phyloP scores from a whole-genome alignment of 352 stramenopile genomes.

The Globisporangium paroecandrum region DNA sequence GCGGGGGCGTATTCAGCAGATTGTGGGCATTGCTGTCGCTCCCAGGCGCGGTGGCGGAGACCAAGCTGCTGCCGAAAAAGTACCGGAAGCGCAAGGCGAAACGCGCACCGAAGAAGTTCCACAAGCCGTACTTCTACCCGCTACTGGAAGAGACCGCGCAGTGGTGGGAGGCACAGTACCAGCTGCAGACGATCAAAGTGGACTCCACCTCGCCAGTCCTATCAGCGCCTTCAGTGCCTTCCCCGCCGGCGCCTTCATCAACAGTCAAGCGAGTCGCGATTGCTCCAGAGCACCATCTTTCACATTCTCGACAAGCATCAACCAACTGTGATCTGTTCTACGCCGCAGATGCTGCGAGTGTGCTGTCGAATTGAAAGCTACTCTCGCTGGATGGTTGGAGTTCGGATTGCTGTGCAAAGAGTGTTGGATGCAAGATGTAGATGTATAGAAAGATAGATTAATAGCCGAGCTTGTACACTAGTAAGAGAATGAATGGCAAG shows the following conservation, averaged over 20 bases:
- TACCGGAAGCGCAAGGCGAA: background rate
- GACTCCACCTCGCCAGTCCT: background rate
- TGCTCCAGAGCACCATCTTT: background rate
- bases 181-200: slow-evolving; percentile 13
- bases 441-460: background rate
- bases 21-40: slow-evolving; percentile 9
- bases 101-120: slow-evolving; percentile 33
- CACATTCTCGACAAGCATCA: background rate
- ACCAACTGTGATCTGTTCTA: background rate
- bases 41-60: slow-evolving; percentile 3
- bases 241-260: background rate
- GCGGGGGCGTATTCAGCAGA: background rate
- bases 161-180: slow-evolving; percentile 41
- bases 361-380: background rate
- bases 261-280: background rate
- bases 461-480: background rate
- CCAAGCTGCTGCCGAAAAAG: slow-evolving; percentile 3
- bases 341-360: background rate
- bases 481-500: background rate
- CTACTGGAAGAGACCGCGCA: slow-evolving; percentile 51
- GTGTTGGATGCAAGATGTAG: background rate
- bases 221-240: background rate
- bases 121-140: slow-evolving; percentile 62
- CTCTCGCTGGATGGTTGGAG: background rate
- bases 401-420: background rate